Evolutionary conservation across 78 protist species (phyloP).

Genomic region (Dictyostelium purpureum): DNA sequence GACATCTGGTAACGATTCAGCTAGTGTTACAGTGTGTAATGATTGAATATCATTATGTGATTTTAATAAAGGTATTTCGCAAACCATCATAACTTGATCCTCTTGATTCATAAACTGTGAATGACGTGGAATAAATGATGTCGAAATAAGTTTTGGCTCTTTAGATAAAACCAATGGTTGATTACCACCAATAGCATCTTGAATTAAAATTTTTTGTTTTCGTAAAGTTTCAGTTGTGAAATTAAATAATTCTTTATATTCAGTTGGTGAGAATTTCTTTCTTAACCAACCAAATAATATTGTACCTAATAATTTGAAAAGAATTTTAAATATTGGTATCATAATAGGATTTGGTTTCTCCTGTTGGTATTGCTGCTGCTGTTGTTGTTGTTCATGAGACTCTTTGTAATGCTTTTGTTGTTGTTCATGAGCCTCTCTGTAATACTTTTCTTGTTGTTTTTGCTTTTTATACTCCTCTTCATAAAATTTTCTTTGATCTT

Average conservation of each 20-base stretch:
- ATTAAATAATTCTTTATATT: not conserved
- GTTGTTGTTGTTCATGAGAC: not conserved
- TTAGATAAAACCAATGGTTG: no score
- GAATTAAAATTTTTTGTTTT: not conserved
- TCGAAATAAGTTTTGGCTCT: not conserved
- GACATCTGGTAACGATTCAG: not conserved
- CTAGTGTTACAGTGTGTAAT: not conserved
- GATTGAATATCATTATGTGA: not conserved
- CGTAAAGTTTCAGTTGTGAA: not conserved
- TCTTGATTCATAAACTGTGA: not conserved
- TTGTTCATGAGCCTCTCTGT: not conserved
- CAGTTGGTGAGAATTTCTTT: not conserved
- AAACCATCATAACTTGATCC: not conserved
- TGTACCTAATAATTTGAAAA: not conserved
- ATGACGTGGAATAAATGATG: not conserved
- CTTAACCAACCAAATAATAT: not conserved
- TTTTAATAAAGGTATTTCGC: not conserved
- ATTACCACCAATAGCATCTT: not conserved
- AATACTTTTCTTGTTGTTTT: not conserved
- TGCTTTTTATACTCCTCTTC: not conserved
- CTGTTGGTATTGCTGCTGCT: not conserved
- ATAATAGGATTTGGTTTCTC: not conserved
- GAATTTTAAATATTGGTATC: not conserved
- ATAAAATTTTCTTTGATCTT: not conserved
- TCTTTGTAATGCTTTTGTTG: not conserved